phyloP scores from a whole-genome alignment of 2,329 filamentous ascomycete species.

The Phyllosticta citriasiana region DNA sequence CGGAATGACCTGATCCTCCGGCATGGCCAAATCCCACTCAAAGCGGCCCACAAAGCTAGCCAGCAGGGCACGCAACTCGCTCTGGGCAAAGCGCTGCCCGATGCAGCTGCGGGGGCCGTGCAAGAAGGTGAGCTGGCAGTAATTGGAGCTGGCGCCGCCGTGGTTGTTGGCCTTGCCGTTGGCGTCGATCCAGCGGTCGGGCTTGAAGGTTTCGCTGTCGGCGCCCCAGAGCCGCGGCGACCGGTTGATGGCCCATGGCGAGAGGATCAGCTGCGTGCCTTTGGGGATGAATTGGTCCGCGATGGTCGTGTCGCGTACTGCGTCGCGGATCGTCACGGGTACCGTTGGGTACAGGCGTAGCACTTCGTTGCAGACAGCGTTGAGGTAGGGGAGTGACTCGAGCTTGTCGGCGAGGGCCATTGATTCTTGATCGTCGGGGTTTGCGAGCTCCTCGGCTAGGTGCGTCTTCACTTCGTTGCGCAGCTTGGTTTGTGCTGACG shows the following conservation, averaged over 20 bases:
- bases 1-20: conserved; percentile 19
- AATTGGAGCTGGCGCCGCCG: conserved; percentile 28
- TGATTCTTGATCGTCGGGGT: conserved; percentile 17
- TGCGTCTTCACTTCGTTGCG: conserved; percentile 56
- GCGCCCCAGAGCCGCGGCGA: conserved; percentile 33
- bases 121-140: conserved; percentile 33
- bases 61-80: conserved; percentile 26
- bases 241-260: conserved; percentile 35
- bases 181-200: conserved; percentile 37
- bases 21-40: conserved; percentile 25
- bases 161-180: conserved; percentile 28
- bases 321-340: conserved; percentile 23
- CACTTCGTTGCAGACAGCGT: conserved; percentile 36
- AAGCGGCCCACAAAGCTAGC: conserved; percentile 26
- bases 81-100: conserved; percentile 28
- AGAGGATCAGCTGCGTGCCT: conserved; percentile 29
- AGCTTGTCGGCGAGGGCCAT: conserved; percentile 21
- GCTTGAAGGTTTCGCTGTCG: conserved; percentile 31
- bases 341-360: conserved; percentile 30
- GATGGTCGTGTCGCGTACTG: conserved; percentile 24
- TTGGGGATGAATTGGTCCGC: conserved; percentile 28
- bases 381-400: conserved; percentile 36
- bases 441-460: conserved; percentile 39
- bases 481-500: conserved; percentile 54
- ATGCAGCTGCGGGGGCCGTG: conserved; percentile 33